A percentile compares a stretch with the other conserved stretches of the same genome.
These are phyloP conservation scores for Tolypocladium album DNA, from an alignment of 2,329 filamentous ascomycete genomes.

Conservation along the genomic window DNA sequence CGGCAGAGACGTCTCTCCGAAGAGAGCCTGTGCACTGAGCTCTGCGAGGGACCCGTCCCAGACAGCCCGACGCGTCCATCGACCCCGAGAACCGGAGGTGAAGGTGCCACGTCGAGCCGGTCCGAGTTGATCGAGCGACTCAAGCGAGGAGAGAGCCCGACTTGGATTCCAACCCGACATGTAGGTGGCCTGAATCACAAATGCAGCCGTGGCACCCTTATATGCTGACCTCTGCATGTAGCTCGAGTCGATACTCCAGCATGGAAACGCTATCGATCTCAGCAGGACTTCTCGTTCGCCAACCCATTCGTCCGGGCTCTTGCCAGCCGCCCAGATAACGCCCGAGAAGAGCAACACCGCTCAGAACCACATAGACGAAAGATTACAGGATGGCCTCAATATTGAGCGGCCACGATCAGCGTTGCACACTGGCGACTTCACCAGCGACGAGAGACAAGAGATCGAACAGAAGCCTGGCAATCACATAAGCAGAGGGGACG, in stretches of 20 bases:
- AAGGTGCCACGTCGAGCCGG: slow-evolving; percentile 43
- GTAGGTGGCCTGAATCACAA: slow-evolving; percentile 25
- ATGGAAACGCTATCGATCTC: slow-evolving; percentile 6
- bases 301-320: slow-evolving; percentile 26
- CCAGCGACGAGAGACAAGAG: slow-evolving; percentile 21
- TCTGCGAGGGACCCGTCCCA: slow-evolving; percentile 46
- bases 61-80: slow-evolving; percentile 25
- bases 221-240: slow-evolving; percentile 7
- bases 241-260: slow-evolving; percentile 27
- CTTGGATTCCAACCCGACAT: slow-evolving; percentile 58
- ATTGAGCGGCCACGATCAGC: slow-evolving; percentile 78
- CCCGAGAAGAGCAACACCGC: slow-evolving; percentile 28
- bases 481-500: not conserved
- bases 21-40: slow-evolving; percentile 49
- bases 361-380: slow-evolving; percentile 20
- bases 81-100: slow-evolving; percentile 12
- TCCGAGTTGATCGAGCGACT: slow-evolving; percentile 74
- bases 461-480: slow-evolving; percentile 3
- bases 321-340: slow-evolving; percentile 36
- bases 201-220: not conserved
- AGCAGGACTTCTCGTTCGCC: slow-evolving; percentile 17
- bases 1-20: slow-evolving; percentile 34
- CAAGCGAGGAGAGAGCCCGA: slow-evolving; percentile 67
- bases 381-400: slow-evolving; percentile 43
- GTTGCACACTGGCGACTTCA: slow-evolving; percentile 58